These are phyloP conservation scores for Blastobotrys ciferrii DNA, from an alignment of 1,139 yeast species.

Conservation along the genomic window DNA sequence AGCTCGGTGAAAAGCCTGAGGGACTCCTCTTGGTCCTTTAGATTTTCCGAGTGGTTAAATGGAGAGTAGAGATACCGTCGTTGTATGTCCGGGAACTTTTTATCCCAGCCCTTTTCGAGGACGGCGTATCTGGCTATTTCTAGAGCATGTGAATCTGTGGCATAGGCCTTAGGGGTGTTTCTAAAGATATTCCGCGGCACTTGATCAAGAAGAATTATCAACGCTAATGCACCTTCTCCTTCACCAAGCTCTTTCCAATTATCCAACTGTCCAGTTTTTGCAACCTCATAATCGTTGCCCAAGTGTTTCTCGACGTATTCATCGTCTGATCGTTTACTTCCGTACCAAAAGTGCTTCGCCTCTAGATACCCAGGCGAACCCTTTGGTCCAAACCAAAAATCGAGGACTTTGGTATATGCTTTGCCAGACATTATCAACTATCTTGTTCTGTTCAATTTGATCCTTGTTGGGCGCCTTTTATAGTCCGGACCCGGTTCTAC, in stretches of 20 bases:
- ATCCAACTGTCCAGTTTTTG: not conserved
- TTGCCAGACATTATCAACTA: not conserved
- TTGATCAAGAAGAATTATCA: not conserved
- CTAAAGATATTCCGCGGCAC: not conserved
- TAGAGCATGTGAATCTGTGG: not conserved
- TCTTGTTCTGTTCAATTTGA: too few relatives aligned
- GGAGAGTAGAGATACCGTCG: not conserved
- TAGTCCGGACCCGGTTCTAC: too few relatives aligned
- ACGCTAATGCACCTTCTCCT: not conserved
- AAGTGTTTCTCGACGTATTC: not conserved
- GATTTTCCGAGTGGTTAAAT: not conserved
- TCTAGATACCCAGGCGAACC: not conserved
- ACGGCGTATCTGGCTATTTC: not conserved
- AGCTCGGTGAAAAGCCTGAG: not conserved
- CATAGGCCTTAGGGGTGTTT: not conserved
- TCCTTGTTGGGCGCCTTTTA: not conserved
- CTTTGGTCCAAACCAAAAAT: not conserved
- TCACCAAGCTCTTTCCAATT: not conserved
- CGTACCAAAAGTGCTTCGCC: not conserved
- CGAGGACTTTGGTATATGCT: not conserved
- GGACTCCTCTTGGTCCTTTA: not conserved
- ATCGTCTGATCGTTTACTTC: not conserved
- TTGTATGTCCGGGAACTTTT: not conserved
- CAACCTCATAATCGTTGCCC: not conserved
- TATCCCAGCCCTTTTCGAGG: not conserved